A percentile compares a stretch with the other conserved stretches of the same genome.
Evolutionary conservation across 2,329 filamentous ascomycete species (phyloP).

Genomic region (Ophiocordyceps polyrhachis-furcata): DNA sequence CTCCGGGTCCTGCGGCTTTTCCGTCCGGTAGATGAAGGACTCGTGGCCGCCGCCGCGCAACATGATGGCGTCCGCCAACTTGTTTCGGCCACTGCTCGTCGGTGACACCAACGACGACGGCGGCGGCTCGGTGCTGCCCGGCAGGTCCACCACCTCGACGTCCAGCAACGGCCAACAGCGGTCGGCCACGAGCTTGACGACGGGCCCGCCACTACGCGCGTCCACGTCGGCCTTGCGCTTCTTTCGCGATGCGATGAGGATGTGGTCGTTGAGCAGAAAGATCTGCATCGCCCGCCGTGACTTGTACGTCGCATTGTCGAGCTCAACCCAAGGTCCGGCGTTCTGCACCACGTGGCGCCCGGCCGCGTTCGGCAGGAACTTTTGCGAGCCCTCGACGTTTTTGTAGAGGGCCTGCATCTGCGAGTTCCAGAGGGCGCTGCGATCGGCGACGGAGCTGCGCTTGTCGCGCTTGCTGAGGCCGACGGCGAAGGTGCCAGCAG

Average conservation of each 20-base stretch:
- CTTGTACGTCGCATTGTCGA: constrained; percentile 96
- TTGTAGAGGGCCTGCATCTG: constrained; percentile 73
- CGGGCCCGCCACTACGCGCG: constrained; percentile 24
- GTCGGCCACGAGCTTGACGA: constrained; percentile 74
- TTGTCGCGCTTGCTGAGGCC: constrained; percentile 55
- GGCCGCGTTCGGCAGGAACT: constrained; percentile 76
- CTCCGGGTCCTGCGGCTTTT: constrained; percentile 59
- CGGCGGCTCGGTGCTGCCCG: constrained; percentile 41
- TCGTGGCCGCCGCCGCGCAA: constrained; percentile 71
- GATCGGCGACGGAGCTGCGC: constrained; percentile 67
- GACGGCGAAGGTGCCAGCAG: constrained; percentile 32
- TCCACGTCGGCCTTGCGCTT: constrained; percentile 68
- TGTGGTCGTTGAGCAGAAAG: constrained; percentile 83
- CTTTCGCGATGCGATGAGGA: constrained; percentile 79
- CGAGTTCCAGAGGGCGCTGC: constrained; percentile 47
- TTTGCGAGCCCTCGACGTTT: constrained; percentile 92
- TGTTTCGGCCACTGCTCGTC: constrained; percentile 26
- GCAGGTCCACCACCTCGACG: constrained; percentile 81
- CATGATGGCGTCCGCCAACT: constrained; percentile 73
- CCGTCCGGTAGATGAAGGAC: constrained; percentile 85
- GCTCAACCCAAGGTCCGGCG: constrained; percentile 82
- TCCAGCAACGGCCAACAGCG: constrained; percentile 88
- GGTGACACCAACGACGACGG: not conserved
- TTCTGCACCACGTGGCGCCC: constrained; percentile 92
- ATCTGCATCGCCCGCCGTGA: constrained; percentile 76